These are phyloP conservation scores for Suhomyces prunicola DNA, from an alignment of 805 yeast species.

Conservation along the genomic window DNA sequence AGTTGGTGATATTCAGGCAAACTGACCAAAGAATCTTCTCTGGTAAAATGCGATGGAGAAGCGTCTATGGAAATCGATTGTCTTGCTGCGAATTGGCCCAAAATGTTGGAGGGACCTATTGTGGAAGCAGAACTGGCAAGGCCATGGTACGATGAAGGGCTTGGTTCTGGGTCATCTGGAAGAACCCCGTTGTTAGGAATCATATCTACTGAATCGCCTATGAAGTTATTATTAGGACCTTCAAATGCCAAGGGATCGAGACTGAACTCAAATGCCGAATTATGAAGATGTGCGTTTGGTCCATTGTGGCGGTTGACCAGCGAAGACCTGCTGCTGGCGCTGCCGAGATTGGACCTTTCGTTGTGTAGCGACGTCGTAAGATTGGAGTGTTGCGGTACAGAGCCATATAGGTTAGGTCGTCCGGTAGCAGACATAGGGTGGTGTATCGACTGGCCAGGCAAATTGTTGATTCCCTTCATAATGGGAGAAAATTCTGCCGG, in stretches of 20 bases:
- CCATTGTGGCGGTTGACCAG: neutral
- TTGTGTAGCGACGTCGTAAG: conserved; percentile 16
- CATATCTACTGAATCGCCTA: conserved; percentile 1
- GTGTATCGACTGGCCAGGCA: conserved; percentile 1
- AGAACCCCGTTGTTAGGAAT: neutral
- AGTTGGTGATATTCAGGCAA: conserved; percentile 24
- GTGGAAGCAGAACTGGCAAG: neutral
- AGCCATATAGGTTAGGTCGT: neutral
- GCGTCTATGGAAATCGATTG: conserved; percentile 11
- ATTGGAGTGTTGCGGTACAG: conserved; percentile 7
- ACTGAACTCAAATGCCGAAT: conserved; percentile 27
- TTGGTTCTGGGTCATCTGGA: neutral
- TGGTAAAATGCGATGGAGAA: conserved; percentile 17
- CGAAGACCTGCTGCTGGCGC: neutral
- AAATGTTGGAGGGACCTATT: conserved; percentile 7
- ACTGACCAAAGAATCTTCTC: conserved; percentile 28
- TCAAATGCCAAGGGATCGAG: conserved; percentile 50
- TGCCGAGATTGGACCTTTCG: conserved; percentile 5
- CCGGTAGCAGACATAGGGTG: neutral
- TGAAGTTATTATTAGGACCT: conserved; percentile 30
- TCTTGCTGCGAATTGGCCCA: neutral
- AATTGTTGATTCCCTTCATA: conserved; percentile 5
- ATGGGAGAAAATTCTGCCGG: conserved; percentile 23
- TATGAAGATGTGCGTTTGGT: neutral
- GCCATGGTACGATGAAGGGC: neutral